Percentiles rank a stretch among this genome's conserved stretches.
These are phyloP conservation scores for Terana coerulea DNA, from an alignment of 768 basidiomycete species.

Conservation along the genomic window DNA sequence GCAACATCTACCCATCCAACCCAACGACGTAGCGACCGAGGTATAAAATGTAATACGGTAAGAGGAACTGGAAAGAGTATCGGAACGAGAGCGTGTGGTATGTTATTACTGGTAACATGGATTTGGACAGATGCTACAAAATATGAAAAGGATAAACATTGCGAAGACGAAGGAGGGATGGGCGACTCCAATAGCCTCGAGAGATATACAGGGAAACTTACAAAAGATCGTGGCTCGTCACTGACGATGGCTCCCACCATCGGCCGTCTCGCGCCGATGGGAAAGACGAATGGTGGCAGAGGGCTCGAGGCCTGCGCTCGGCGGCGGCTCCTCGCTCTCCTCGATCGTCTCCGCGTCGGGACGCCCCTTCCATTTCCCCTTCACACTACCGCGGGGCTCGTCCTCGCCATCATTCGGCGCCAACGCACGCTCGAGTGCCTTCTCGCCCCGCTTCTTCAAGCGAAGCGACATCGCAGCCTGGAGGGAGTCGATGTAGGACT, in stretches of 20 bases:
- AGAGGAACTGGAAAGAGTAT: not conserved
- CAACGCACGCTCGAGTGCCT: conserved; percentile 63
- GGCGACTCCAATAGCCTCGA: not conserved
- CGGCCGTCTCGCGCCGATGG: conserved; percentile 44
- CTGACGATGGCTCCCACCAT: conserved; percentile 11
- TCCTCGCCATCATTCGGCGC: conserved; percentile 31
- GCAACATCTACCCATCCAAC: no score
- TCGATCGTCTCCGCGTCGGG: conserved; percentile 43
- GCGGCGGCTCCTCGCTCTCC: conserved; percentile 41
- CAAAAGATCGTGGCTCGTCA: conserved; percentile 2
- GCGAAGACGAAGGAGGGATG: not conserved
- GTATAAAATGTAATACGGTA: not conserved
- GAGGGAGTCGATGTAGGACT: conserved; percentile 90
- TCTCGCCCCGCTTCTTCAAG: conserved; percentile 88
- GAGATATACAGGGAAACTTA: not conserved
- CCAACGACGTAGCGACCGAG: no score
- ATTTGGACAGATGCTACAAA: conserved; percentile 2
- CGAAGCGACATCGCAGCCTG: conserved; percentile 79
- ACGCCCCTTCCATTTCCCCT: conserved; percentile 37
- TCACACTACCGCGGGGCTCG: conserved; percentile 27
- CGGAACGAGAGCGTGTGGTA: not conserved
- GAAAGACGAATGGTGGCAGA: conserved; percentile 19
- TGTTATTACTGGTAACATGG: conserved; percentile 1
- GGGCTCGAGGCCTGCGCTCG: conserved; percentile 23
- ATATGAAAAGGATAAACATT: conserved; percentile 3